Evolutionary conservation across 495 filamentous ascomycete species (phyloP).

Genomic region (Neurospora tetraspora): DNA sequence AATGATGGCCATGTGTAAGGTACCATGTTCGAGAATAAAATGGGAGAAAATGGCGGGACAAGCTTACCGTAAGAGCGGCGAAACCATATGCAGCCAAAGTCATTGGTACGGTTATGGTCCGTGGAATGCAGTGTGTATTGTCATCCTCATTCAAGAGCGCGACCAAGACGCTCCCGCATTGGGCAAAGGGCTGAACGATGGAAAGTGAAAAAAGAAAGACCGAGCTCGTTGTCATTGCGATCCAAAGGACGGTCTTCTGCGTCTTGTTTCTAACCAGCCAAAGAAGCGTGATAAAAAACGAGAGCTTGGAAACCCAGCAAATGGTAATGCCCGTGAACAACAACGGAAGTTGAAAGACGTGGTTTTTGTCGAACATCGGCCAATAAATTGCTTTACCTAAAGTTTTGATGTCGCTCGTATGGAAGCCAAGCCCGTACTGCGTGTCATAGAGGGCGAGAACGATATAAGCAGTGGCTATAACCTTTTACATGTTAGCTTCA

Average conservation of each 20-base stretch:
- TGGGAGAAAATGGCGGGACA: neutral
- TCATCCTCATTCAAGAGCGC: neutral
- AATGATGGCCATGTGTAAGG: neutral
- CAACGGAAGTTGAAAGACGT: neutral
- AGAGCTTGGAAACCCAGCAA: neutral
- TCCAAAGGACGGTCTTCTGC: neutral
- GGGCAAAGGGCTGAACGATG: neutral
- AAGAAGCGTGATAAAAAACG: neutral
- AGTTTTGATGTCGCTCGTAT: neutral
- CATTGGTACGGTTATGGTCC: neutral
- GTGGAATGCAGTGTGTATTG: neutral
- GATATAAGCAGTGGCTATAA: neutral
- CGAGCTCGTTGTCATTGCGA: neutral
- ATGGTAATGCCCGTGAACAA: neutral
- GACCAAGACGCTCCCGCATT: neutral
- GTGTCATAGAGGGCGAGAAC: neutral
- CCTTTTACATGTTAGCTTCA: neutral
- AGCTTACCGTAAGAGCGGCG: neutral
- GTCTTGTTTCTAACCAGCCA: neutral
- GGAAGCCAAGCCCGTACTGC: neutral
- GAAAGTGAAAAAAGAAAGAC: neutral
- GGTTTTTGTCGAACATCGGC: neutral
- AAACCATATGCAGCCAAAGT: neutral
- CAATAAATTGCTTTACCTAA: neutral
- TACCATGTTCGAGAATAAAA: neutral